A percentile compares a stretch with the other conserved stretches of the same genome.
phyloP scores from a whole-genome alignment of 1,139 yeast species.

The Kazachstania sp. region DNA sequence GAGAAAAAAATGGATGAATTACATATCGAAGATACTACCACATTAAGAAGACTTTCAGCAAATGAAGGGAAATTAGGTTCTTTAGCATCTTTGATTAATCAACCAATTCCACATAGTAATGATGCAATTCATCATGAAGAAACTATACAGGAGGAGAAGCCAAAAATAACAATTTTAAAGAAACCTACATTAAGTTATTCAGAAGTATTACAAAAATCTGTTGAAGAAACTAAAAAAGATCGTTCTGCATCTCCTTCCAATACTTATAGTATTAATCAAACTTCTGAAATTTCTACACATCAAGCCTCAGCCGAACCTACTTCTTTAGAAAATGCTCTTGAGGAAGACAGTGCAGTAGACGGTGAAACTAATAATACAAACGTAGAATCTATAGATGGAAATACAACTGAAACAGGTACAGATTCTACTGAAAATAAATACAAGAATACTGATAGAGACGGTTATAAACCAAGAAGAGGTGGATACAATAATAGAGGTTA shows the following conservation, averaged over 20 bases:
- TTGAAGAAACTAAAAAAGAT: constrained; percentile 17
- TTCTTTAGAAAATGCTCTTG: not conserved
- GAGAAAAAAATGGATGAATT: constrained; percentile 43
- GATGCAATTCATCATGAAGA: not conserved
- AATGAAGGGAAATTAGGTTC: constrained; percentile 7
- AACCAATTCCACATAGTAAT: not conserved
- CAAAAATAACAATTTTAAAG: constrained; percentile 8
- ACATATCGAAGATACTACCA: constrained; percentile 45
- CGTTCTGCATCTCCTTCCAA: constrained; percentile 3
- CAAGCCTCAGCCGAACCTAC: not conserved
- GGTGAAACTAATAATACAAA: not conserved
- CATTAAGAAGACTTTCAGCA: constrained; percentile 37
- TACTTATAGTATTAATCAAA: not conserved
- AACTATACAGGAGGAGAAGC: not conserved
- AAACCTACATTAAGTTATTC: constrained; percentile 20
- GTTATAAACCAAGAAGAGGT: constrained; percentile 1
- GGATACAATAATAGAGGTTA: constrained; percentile 8
- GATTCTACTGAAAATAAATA: constrained; percentile 8
- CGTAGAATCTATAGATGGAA: not conserved
- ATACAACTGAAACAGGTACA: not conserved
- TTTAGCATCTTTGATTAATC: not conserved
- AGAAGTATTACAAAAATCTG: constrained; percentile 22
- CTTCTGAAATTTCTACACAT: not conserved
- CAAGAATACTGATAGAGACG: constrained; percentile 12
- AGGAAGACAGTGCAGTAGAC: not conserved